Base-by-base conservation (phyloP, 306 rosid genomes). In the Neltuma alba region DNA sequence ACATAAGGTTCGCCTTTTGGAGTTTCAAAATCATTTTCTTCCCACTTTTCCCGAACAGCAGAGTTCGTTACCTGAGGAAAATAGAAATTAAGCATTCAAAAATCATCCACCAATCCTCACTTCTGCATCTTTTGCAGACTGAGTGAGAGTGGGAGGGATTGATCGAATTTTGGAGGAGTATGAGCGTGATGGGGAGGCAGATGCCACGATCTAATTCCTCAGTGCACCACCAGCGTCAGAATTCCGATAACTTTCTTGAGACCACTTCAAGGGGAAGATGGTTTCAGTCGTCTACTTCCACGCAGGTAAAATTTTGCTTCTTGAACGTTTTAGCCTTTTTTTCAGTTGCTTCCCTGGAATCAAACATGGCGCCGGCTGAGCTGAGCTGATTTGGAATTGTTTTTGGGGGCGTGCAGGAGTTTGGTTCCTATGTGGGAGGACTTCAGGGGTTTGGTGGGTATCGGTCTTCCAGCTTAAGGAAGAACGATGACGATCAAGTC, bases 381-480 rank as follows among this genome's bases (percentile, higher is more conserved):
- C 47, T 81, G 60, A 74, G 34, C 34, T 67, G 34, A 21, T 67
- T 67, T 40, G 72, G 52, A 20, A 77, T 80, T 27, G 68, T 70
- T 79, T 27, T 66, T 54, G 85, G 85, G 74, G 18, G 21, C 16
- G 6, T 42, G 55, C 85, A 92, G 97, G 94, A 91, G 54, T 85
- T 88, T 72, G 92, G 91, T 76, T 20, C 76, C 64, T 83, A 75
- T 70, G 91, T 72, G 9, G 85, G 85, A 47, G 70, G 30, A 78
- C 70, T 36, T 45, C 78, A 76, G 65, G 85, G 89, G 3, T 52
- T 79, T 41, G 68, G 58, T 40, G 57, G 80, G 3, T 44, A 86
- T 75, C 88, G 96, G 78, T 91, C 97, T 42, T 82, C 92, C 69
- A 89, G 96, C 87, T 70, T 88, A 92, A 89, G 97, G 85, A 89